These are phyloP conservation scores for Senna siamea DNA, from an alignment of 306 rosid genomes.

Conservation along the genomic window DNA sequence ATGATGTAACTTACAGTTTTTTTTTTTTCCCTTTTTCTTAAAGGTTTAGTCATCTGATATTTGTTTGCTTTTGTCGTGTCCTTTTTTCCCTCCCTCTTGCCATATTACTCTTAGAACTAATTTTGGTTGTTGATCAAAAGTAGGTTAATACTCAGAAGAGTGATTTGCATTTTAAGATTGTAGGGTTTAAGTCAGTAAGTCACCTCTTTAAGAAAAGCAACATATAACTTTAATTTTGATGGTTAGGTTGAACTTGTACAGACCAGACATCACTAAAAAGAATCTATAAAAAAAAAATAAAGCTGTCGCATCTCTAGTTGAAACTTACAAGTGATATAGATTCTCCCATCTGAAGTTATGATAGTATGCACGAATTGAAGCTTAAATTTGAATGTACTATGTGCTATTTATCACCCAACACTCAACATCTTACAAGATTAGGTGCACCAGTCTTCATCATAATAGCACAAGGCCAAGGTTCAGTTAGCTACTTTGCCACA, in stretches of 20 bases:
- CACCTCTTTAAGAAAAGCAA: conserved; percentile 6
- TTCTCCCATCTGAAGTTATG: not conserved
- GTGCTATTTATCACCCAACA: not conserved
- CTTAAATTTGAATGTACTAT: too few relatives aligned
- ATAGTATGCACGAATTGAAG: not conserved
- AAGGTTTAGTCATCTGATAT: too few relatives aligned
- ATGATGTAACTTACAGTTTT: too few relatives aligned
- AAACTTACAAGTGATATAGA: not conserved
- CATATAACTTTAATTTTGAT: conserved; percentile 1
- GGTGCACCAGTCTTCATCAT: not conserved
- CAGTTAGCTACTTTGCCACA: conserved; percentile 3
- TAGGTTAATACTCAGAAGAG: not conserved
- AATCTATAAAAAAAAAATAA: too few relatives aligned
- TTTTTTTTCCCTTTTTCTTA: too few relatives aligned
- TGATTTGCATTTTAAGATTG: not conserved
- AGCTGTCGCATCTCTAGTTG: not conserved
- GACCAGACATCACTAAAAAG: not conserved
- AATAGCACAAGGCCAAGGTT: not conserved
- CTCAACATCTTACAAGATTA: not conserved
- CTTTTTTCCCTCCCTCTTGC: not conserved
- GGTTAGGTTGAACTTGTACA: not conserved
- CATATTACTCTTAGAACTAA: not conserved
- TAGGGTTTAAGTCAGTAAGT: not conserved
- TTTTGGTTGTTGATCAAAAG: not conserved
- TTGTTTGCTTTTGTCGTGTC: not conserved